A percentile compares a stretch with the other conserved stretches of the same genome.
Evolutionary conservation across 225 moss, liverwort and hornwort genomes (phyloP).

Genomic region (Sphagnum tenellum): DNA sequence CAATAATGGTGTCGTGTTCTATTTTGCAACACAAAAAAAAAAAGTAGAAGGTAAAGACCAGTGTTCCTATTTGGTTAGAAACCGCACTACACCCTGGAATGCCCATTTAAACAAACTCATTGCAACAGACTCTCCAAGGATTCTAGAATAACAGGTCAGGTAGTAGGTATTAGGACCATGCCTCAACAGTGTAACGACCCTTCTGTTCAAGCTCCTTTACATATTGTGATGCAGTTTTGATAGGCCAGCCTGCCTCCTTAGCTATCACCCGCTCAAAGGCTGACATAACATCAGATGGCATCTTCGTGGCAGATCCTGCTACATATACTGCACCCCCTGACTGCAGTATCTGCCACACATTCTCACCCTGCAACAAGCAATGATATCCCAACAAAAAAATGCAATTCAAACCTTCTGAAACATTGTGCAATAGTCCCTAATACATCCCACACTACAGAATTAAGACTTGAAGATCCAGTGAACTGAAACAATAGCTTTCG

Average conservation of each 20-base stretch:
- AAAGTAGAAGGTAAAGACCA: too few species aligned
- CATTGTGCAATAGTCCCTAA: too few species aligned
- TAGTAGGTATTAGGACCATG: constrained; percentile 34
- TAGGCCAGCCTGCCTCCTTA: constrained; percentile 54
- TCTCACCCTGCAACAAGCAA: constrained; percentile 19
- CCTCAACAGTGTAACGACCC: constrained; percentile 84
- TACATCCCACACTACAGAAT: too few species aligned
- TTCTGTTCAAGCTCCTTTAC: constrained; percentile 76
- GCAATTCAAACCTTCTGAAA: neutral
- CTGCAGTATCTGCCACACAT: constrained; percentile 61
- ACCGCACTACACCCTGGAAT: too few species aligned
- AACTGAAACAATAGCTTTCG: neutral
- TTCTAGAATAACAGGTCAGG: neutral
- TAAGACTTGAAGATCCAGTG: too few species aligned
- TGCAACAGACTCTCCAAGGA: too few species aligned
- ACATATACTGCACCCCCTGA: constrained; percentile 77
- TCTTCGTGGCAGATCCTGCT: constrained; percentile 94
- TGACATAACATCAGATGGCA: constrained; percentile 89
- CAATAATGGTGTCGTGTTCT: too few species aligned
- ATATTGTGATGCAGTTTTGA: constrained; percentile 60
- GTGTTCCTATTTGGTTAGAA: too few species aligned
- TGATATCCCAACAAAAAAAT: neutral
- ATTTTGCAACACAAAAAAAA: too few species aligned
- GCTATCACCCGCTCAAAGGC: constrained; percentile 66
- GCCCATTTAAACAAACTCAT: too few species aligned